Evolutionary conservation across 306 rosid genomes (phyloP).

Genomic region (Prunus armeniaca): DNA sequence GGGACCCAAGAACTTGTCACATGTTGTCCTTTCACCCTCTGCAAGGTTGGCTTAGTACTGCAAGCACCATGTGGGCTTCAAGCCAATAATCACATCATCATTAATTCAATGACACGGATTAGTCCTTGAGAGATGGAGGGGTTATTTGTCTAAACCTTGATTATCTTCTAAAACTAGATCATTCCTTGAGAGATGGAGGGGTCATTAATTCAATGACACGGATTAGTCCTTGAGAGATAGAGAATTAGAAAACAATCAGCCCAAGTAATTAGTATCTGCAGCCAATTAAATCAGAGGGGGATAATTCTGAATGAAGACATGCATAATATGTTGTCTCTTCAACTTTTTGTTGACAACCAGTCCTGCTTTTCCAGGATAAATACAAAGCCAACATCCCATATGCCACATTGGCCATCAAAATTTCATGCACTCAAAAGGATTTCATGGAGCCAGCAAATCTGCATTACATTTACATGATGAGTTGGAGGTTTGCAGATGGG

Average conservation of each 20-base stretch:
- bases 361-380: not conserved
- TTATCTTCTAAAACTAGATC: not conserved
- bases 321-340: not conserved
- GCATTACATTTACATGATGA: not conserved
- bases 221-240: too few species aligned
- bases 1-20: too few species aligned
- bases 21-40: not conserved
- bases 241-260: not conserved
- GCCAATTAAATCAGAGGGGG: not conserved
- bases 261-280: not conserved
- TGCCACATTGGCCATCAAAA: constrained; percentile 1
- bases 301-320: not conserved
- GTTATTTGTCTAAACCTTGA: not conserved
- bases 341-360: not conserved
- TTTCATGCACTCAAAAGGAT: not conserved
- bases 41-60: not conserved
- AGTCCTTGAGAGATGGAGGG: not conserved
- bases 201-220: too few species aligned
- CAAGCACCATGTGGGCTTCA: not conserved
- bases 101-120: not conserved
- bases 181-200: too few species aligned
- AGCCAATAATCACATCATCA: not conserved
- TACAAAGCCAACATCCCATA: constrained; percentile 13
- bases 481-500: not conserved
- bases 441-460: constrained; percentile 17